Base-by-base conservation (phyloP, 371 early-diverging fungal species). In the Neoconidiobolus thromboides region DNA sequence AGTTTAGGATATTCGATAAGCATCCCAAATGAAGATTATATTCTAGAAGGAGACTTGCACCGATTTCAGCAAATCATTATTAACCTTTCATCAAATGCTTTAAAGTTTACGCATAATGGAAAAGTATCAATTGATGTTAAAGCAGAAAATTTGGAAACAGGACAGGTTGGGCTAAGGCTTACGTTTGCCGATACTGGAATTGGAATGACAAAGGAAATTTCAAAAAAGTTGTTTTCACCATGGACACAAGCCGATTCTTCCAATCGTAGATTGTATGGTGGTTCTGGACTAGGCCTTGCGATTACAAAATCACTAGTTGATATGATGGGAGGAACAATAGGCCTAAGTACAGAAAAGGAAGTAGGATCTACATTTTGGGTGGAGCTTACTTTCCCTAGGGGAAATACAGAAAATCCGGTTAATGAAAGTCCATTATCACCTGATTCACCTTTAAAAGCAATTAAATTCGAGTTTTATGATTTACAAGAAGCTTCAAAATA, bases 171-270 rank as follows among this genome's bases (percentile, higher is more conserved):
- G 3, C n/a, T 48, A 5, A n/a, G 58, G 6, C 12, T 58, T 15
- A 9, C 39, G 3, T 77, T 81, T 3, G 69, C 71, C 58, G 82
- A 81, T 55, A 76, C 78, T 0, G 82, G 82, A 10, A 79, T 79
- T 46, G 82, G 82, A 36, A 81, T 81, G 59, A 64, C 70, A 41
- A 58, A 66, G 1, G 79, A 78, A 54, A 74, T 76, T 37, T 76
- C 74, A 46, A 67, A 65, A 1, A 65, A 67, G 15, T 51, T 81
- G 2, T 81, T 81, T 60, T 74, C 76, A 26, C 79, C 79, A 0
- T 81, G 79, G 48, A 77, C 79, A 0, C 81, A 81, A 44, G 79
- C 78, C n/a, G 79, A 79, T 55, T 76, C 76, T 41, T 74, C 74
- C 48, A 78, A 76, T 0, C 78, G 76, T 0, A 60, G 74, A 60